Evolutionary conservation across 1,284 basidiomycete species (phyloP), one percentile per base, ranked within the genome.

Genomic region (Lentinula novae-zelandiae): DNA sequence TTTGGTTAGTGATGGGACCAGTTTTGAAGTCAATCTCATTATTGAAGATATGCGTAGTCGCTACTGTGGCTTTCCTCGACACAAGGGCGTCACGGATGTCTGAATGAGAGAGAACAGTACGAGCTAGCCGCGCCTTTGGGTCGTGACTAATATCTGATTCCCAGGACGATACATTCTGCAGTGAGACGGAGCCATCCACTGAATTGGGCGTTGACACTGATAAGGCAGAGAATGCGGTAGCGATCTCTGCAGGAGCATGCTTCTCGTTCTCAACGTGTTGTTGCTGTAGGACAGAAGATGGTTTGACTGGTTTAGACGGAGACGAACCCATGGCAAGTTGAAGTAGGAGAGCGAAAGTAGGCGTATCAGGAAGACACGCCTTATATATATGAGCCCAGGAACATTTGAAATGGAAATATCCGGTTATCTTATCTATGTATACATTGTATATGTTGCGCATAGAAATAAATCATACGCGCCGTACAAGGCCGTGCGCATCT

Each of bases 1-100:
- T 91, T 82, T 98, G 96, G 76, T 93, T 89, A 38, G 93, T 95
- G 60, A 96, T 80, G 1, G 93, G 93, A 5, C 82, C 84, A 3
- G 92, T 84, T 77, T 91, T 88, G 78, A 90, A 87, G 57, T 91
- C 89, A 52, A 96, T 72, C 65, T 86, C 80, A 67, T 87, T 80
- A 73, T 94, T 96, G 82, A 96, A 97, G 64, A 96, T 81, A 72
- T 96, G 92, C 49, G 80, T 76, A 69, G 93, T 90, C 9, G 82
- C 77, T 58, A 93, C 80, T 57, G 75, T 68, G 0, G 91, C 84
- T 9, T 81, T 68, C 57, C 93, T 89, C 40, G 83, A 84, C 51
- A 82, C 79, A 54, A 98, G 81, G 1, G 88, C 81, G 15, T 80
- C 72, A 60, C 81, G 78, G 62, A 95, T 85, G 73, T 93, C 81